Conservation (phyloP, 768 basidiomycete genomes). For the Tricholoma sp. region DNA sequence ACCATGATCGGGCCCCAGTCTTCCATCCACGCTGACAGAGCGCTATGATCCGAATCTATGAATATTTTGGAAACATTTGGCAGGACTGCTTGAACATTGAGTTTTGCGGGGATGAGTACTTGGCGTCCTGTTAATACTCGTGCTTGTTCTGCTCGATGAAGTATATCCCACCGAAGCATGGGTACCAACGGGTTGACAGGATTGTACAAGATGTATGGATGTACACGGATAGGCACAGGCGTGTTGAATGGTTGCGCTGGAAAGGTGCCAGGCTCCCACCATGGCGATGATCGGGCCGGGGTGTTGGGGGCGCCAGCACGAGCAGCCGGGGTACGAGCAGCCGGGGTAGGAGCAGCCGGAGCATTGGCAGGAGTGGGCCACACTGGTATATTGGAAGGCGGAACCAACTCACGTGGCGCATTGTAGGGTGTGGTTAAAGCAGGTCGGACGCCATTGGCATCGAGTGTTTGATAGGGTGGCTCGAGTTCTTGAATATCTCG, state of each 20-base stretch:
- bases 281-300: background rate
- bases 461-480: background rate
- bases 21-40: conserved; percentile 37
- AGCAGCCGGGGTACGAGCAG: conserved; percentile 4
- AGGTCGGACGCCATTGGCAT: background rate
- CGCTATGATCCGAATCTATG: conserved; percentile 33
- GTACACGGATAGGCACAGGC: conserved; percentile 19
- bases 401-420: background rate
- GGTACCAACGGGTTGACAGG: conserved; percentile 31
- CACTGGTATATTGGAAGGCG: background rate
- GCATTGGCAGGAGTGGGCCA: background rate
- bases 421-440: conserved; percentile 5
- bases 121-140: conserved; percentile 26
- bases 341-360: conserved; percentile 4
- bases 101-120: conserved; percentile 20
- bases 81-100: conserved; percentile 27
- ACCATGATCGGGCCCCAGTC: conserved; percentile 48
- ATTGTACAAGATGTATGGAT: conserved; percentile 31
- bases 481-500: background rate
- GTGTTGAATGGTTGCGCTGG: conserved; percentile 14
- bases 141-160: conserved; percentile 31
- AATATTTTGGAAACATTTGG: conserved; percentile 27
- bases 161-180: conserved; percentile 38
- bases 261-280: conserved; percentile 20
- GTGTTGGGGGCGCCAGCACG: background rate